Base-by-base conservation (phyloP, 139 green algal species). In the Micromonas commoda region DNA sequence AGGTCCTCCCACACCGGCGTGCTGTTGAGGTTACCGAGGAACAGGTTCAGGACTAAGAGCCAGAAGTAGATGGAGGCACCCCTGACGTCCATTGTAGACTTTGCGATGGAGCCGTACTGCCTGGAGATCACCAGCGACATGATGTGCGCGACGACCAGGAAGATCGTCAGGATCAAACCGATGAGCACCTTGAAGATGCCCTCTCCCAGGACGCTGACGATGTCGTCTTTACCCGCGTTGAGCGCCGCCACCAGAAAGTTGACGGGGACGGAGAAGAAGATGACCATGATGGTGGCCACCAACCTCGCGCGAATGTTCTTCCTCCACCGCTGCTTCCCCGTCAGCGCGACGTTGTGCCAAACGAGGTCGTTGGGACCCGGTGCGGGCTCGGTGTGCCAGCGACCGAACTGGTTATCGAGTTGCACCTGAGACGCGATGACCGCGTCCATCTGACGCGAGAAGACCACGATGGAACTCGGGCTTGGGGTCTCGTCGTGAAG, bases 11-110 rank as follows among this genome's bases (percentile, higher is more conserved):
- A 78, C 2, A 78, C 1, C 53, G 20, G 13, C 19, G 21, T 78
- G 34, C n/a, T 24, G 51, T 21, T 54, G 31, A 78, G 23, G 71
- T 78, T 78, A 23, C 31, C 51, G 4, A 78, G n/a, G 26, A 78
- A 33, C 29, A 67, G 52, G 29, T 78, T 78, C 0, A 68, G 13
- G 24, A 78, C 34, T 2, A 78, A 67, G 24, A 78, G 31, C 5
- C 33, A 78, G 45, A 78, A 78, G 33, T 78, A 78, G 29, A 68
- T 78, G 29, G 28, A 53, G 3, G 71, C 71, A n/a, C 71, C 71
- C 1, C 38, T 33, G 20, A 33, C 51, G 32, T 78, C 71, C 71
- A 78, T 78, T 20, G 13, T 29, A 29, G 24, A 29, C 0, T 51
- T 33, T 6, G 31, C 24, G 1, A 37, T 53, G 21, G 31, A 54